A percentile compares a stretch with the other conserved stretches of the same genome.
Evolutionary conservation across 2,329 filamentous ascomycete species (phyloP).

Genomic region (Shiraia bambusicola): DNA sequence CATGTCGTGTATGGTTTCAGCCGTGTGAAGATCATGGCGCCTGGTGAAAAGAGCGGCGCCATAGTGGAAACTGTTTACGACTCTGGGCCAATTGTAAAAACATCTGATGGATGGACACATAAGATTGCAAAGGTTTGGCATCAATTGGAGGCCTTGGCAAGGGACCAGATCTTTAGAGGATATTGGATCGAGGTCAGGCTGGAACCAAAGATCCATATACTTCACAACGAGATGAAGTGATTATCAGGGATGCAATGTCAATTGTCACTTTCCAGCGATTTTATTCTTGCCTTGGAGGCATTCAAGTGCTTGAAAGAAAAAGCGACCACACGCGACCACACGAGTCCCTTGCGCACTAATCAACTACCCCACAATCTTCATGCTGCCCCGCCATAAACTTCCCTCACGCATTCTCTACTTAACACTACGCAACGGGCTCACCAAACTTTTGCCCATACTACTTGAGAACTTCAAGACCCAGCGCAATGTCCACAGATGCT

Average conservation of each 20-base stretch:
- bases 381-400: slow-evolving; percentile 7
- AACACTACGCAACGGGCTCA: neutral
- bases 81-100: slow-evolving; percentile 12
- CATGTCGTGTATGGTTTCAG: slow-evolving; percentile 55
- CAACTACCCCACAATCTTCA: slow-evolving; percentile 6
- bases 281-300: no score
- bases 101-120: slow-evolving; percentile 16
- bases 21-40: slow-evolving; percentile 52
- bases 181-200: slow-evolving; percentile 59
- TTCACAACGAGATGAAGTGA: slow-evolving; percentile 41
- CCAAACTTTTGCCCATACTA: neutral
- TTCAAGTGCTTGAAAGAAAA: no score
- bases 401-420: slow-evolving; percentile 13
- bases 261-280: no score
- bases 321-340: no score
- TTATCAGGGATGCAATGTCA: no score
- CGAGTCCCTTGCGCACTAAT: slow-evolving; percentile 1
- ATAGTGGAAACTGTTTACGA: slow-evolving; percentile 15
- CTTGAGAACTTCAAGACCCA: neutral
- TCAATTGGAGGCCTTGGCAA: slow-evolving; percentile 37
- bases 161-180: slow-evolving; percentile 45
- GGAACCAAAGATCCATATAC: slow-evolving; percentile 56
- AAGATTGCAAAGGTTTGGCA: slow-evolving; percentile 27
- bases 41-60: slow-evolving; percentile 39
- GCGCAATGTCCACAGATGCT: slow-evolving; percentile 40